phyloP scores from a whole-genome alignment of 495 filamentous ascomycete genomes.

The Pseudevernia furfuracea region DNA sequence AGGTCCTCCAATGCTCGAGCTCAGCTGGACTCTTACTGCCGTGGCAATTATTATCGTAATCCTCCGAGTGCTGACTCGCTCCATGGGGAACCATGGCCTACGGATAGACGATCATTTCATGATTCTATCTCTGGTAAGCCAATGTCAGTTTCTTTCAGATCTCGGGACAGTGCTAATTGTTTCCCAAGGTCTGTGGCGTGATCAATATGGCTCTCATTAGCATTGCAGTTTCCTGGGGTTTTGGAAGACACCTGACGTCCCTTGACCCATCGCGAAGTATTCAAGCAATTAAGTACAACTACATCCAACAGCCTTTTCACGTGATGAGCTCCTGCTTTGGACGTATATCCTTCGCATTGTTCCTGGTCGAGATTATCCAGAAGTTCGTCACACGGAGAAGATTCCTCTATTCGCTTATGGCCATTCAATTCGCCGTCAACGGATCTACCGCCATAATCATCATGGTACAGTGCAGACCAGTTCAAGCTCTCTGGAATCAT shows the following conservation, averaged over 20 bases:
- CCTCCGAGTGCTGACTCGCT: neutral
- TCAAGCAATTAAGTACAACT: neutral
- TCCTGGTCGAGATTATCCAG: neutral
- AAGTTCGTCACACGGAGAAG: neutral
- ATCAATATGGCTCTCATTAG: neutral
- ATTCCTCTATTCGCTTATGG: neutral
- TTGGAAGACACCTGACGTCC: constrained; percentile 1
- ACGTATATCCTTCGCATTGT: constrained; percentile 3
- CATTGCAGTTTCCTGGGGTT: neutral
- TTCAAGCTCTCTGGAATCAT: neutral
- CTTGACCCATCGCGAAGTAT: neutral
- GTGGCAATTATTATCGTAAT: neutral
- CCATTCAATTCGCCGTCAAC: constrained; percentile 1
- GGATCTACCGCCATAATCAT: neutral
- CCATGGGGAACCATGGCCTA: neutral
- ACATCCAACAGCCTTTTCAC: neutral
- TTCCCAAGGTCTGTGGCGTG: neutral
- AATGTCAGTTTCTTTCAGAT: neutral
- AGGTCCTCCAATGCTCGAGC: neutral
- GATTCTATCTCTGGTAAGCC: neutral
- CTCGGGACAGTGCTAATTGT: neutral
- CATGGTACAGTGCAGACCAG: neutral
- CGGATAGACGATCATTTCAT: constrained; percentile 4
- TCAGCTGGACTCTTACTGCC: neutral
- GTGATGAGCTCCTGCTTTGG: neutral